Base-by-base conservation (phyloP, 2,329 filamentous ascomycete species). In the Rhytidhysteron rufulum region DNA sequence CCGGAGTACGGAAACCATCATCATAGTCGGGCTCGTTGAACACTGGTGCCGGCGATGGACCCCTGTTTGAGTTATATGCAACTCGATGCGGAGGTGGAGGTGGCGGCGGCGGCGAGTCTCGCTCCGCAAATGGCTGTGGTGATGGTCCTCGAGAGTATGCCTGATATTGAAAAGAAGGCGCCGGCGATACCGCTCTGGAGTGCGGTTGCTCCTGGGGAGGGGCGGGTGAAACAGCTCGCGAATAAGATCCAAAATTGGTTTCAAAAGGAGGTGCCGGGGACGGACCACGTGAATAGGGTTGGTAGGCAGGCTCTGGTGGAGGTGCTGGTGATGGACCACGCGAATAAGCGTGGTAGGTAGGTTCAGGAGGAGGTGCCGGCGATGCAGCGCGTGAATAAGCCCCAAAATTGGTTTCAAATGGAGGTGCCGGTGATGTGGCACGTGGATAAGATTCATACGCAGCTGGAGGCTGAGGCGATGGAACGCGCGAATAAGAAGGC, bases 1-100 rank as follows among this genome's bases (percentile, higher is more conserved):
- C 74, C 1, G 85, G 83, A 1, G 86, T 87, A 5, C 73, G 72
- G 42, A 60, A 47, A 65, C 74, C 45, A 78, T 59, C 44, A 42
- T 42, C 57, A 51, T 49, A 51, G 39, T 45, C 37, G 16, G 47
- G 36, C 4, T 48, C 45, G 25, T 49, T 39, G 31, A 34, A 45
- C 20, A 17, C n/a, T 36, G 57, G 57, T 33, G 56, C 57, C 7
- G 64, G 62, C 16, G 63, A 66, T 4, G 59, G 57, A 5, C 47
- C 55, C 53, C 61, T 54, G 45, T 60, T 69, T 3, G 64, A 68
- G 47, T 72, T 70, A 44, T 81, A 76, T 5, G 70, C 68, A 31
- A 80, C 68, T 45, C 80, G 75, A 64, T 89, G 88, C 6, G 89
- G 83, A 48, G 94, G 90, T 5, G 90, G 88, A 7, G 90, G 89